Percentiles rank a stretch among this genome's conserved stretches.
These are phyloP conservation scores for Schizosaccharomyces pombe DNA, from an alignment of 805 yeast genomes.

Conservation along the genomic window DNA sequence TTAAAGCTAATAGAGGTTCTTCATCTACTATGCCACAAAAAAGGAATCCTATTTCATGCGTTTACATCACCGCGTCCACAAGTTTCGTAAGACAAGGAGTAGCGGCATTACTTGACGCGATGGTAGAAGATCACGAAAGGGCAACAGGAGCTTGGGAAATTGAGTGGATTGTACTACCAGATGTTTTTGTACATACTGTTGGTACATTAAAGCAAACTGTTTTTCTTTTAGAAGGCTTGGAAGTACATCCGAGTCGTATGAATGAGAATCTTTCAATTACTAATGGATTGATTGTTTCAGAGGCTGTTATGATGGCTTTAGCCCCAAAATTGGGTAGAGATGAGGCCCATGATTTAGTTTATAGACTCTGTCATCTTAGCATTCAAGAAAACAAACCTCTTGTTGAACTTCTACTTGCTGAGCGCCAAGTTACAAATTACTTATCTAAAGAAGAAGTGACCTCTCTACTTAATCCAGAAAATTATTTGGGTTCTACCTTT, in stretches of 20 bases:
- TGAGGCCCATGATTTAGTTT: not conserved
- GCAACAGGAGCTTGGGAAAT: conserved; percentile 1
- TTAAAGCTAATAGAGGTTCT: not conserved
- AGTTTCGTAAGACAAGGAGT: not conserved
- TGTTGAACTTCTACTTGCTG: too few relatives aligned
- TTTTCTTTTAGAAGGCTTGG: not conserved
- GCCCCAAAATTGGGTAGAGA: not conserved
- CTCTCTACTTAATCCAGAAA: too few relatives aligned
- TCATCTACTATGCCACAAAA: conserved; percentile 5
- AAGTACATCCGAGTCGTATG: not conserved
- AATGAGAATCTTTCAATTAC: not conserved
- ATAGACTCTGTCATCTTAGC: too few relatives aligned
- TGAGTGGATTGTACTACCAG: conserved; percentile 2
- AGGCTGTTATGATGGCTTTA: not conserved
- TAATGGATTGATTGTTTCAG: not conserved
- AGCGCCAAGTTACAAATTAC: too few relatives aligned
- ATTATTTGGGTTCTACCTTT: too few relatives aligned
- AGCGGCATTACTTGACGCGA: not conserved
- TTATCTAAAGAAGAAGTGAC: too few relatives aligned
- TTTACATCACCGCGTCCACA: not conserved
- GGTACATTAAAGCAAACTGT: not conserved
- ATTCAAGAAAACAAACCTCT: too few relatives aligned
- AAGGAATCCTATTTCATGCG: conserved; percentile 3
- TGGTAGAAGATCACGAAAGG: not conserved
- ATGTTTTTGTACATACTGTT: not conserved